These are phyloP conservation scores for Ochetophila trinervis DNA, from an alignment of 306 rosid species.

Conservation along the genomic window DNA sequence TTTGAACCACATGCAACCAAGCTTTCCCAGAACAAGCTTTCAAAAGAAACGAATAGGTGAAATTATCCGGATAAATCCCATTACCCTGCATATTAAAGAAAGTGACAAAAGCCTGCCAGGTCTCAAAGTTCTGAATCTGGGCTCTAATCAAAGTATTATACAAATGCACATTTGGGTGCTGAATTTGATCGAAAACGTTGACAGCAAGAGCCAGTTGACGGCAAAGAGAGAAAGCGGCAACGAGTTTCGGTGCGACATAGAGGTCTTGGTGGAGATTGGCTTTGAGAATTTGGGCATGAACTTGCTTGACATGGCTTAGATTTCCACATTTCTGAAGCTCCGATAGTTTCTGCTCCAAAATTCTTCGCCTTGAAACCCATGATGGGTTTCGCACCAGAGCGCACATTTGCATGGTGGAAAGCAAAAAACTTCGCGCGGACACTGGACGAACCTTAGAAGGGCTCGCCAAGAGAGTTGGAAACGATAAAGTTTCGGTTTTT, in stretches of 20 bases:
- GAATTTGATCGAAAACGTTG: slow-evolving; percentile 59
- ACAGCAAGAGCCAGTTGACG: slow-evolving; percentile 55
- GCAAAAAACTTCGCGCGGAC: background rate
- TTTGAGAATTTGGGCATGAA: slow-evolving; percentile 73
- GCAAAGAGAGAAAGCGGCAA: slow-evolving; percentile 64
- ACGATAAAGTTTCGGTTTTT: no score
- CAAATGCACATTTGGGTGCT: slow-evolving; percentile 52
- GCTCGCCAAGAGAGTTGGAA: no score
- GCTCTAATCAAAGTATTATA: slow-evolving; percentile 73
- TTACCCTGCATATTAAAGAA: slow-evolving; percentile 53
- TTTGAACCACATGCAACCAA: slow-evolving; percentile 44
- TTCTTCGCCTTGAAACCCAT: slow-evolving; percentile 73
- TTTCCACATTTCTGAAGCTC: slow-evolving; percentile 63
- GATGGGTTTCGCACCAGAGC: slow-evolving; percentile 46
- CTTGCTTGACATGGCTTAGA: slow-evolving; percentile 53
- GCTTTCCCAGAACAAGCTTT: slow-evolving; percentile 44
- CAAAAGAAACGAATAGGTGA: slow-evolving; percentile 54
- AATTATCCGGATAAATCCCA: slow-evolving; percentile 52
- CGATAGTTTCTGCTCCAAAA: slow-evolving; percentile 65
- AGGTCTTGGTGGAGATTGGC: slow-evolving; percentile 56
- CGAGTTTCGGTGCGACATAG: slow-evolving; percentile 60
- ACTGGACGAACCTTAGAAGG: no score
- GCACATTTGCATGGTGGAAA: slow-evolving; percentile 46
- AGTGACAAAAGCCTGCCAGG: slow-evolving; percentile 34
- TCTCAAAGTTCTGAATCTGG: slow-evolving; percentile 51